Evolutionary conservation across 2,329 filamentous ascomycete genomes (phyloP).

Genomic region (Ciborinia camelliae): DNA sequence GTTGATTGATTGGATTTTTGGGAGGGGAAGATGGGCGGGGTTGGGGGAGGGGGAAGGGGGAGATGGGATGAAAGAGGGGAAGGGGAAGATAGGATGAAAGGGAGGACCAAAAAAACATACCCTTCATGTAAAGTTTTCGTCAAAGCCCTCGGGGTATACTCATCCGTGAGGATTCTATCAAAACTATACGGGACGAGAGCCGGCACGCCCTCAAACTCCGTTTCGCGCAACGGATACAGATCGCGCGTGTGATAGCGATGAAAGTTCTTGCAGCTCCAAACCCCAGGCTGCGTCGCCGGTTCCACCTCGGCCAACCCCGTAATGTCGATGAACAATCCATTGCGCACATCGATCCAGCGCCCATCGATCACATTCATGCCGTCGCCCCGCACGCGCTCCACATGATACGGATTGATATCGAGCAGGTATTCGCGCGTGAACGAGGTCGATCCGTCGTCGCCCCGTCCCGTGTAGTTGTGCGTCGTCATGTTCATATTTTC

Average conservation of each 20-base stretch:
- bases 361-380: slow-evolving; percentile 80
- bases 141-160: slow-evolving; percentile 62
- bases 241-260: slow-evolving; percentile 70
- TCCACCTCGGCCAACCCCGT: slow-evolving; percentile 71
- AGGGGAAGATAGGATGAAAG: neutral
- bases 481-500: slow-evolving; percentile 66
- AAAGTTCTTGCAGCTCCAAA: slow-evolving; percentile 77
- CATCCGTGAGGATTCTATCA: slow-evolving; percentile 60
- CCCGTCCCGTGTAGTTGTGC: slow-evolving; percentile 40
- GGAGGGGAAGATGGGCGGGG: slow-evolving; percentile 2
- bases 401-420: slow-evolving; percentile 71
- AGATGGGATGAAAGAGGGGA: neutral
- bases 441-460: slow-evolving; percentile 41
- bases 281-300: slow-evolving; percentile 53
- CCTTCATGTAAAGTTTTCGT: slow-evolving; percentile 58
- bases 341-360: slow-evolving; percentile 73
- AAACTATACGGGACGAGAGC: slow-evolving; percentile 68
- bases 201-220: slow-evolving; percentile 69
- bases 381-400: slow-evolving; percentile 58
- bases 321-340: slow-evolving; percentile 80
- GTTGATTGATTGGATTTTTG: no score
- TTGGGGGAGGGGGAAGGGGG: slow-evolving; percentile 16
- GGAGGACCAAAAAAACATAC: slow-evolving; percentile 43
- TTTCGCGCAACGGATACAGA: slow-evolving; percentile 71
- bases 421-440: slow-evolving; percentile 60